phyloP scores from a whole-genome alignment of 2,329 filamentous ascomycete genomes.

The Pseudogymnoascus sp. region DNA sequence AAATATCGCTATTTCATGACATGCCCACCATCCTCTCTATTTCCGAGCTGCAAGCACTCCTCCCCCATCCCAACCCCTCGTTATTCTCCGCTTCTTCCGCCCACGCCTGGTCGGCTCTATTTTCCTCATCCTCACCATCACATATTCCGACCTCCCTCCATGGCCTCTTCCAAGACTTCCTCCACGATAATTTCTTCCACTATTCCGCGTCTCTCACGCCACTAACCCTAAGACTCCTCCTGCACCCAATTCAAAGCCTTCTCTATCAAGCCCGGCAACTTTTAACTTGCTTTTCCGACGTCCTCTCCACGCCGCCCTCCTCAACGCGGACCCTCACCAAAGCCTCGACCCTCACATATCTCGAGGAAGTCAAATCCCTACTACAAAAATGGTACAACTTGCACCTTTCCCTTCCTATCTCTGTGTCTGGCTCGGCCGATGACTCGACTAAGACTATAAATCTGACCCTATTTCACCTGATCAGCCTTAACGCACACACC shows the following conservation, averaged over 20 bases:
- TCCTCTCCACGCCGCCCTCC: conserved; percentile 34
- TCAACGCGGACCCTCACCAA: conserved; percentile 43
- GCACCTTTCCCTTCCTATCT: conserved; percentile 31
- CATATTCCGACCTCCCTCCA: conserved; percentile 43
- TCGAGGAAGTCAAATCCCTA: conserved; percentile 56
- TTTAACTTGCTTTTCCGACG: conserved; percentile 55
- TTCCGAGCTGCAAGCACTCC: conserved; percentile 54
- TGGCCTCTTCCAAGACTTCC: conserved; percentile 59
- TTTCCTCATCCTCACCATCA: conserved; percentile 3
- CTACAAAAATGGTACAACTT: conserved; percentile 60
- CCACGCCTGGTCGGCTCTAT: neutral
- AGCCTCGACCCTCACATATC: conserved; percentile 48
- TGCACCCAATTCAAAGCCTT: conserved; percentile 59
- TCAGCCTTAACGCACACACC: conserved; percentile 59
- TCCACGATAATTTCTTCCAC: conserved; percentile 51
- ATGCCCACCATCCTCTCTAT: conserved; percentile 53
- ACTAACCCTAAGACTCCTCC: conserved; percentile 54
- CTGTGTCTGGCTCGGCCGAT: conserved; percentile 43
- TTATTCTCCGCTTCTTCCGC: conserved; percentile 23
- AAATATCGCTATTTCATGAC: conserved; percentile 59
- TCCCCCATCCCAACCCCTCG: conserved; percentile 34
- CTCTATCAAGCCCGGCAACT: conserved; percentile 58
- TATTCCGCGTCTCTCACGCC: conserved; percentile 38
- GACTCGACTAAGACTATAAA: conserved; percentile 53
- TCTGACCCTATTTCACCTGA: conserved; percentile 61